phyloP scores from a whole-genome alignment of 371 early-diverging fungal species.

The Funneliformis caledonium region DNA sequence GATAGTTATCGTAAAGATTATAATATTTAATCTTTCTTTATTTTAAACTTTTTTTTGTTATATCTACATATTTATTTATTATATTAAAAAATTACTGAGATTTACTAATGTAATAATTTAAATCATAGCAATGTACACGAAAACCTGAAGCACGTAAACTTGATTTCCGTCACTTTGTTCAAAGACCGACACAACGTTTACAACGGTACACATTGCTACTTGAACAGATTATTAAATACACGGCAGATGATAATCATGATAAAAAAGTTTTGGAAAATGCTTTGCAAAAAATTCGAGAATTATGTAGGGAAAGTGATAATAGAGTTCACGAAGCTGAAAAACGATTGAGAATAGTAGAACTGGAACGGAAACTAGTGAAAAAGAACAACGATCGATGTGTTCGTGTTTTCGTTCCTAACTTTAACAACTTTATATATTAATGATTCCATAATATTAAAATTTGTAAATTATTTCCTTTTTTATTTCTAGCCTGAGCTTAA shows the following conservation, averaged over 20 bases:
- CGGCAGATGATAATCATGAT: constrained; percentile 83
- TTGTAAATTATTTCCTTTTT: background rate
- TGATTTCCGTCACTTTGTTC: constrained; percentile 80
- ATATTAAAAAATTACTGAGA: background rate
- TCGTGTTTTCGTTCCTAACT: background rate
- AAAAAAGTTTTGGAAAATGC: constrained; percentile 63
- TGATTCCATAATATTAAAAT: background rate
- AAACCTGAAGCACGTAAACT: constrained; percentile 83
- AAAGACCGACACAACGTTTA: constrained; percentile 84
- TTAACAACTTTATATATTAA: constrained; percentile 42
- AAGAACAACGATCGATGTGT: constrained; percentile 29
- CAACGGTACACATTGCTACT: constrained; percentile 89
- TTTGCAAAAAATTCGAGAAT: constrained; percentile 64
- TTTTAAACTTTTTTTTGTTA: background rate
- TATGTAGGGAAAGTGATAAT: constrained; percentile 75
- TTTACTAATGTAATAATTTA: background rate
- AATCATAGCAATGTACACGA: constrained; percentile 66
- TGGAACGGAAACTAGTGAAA: constrained; percentile 31
- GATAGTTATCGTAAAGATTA: no score
- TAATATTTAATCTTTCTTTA: background rate
- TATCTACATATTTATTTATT: background rate
- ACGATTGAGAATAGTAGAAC: constrained; percentile 26
- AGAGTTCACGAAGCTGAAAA: constrained; percentile 33
- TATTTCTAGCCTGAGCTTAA: constrained; percentile 64
- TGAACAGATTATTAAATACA: constrained; percentile 82